A percentile compares a stretch with the other conserved stretches of the same genome.
Conservation (phyloP, 148 eudicot species). For the Fagopyrum tataricum region DNA sequence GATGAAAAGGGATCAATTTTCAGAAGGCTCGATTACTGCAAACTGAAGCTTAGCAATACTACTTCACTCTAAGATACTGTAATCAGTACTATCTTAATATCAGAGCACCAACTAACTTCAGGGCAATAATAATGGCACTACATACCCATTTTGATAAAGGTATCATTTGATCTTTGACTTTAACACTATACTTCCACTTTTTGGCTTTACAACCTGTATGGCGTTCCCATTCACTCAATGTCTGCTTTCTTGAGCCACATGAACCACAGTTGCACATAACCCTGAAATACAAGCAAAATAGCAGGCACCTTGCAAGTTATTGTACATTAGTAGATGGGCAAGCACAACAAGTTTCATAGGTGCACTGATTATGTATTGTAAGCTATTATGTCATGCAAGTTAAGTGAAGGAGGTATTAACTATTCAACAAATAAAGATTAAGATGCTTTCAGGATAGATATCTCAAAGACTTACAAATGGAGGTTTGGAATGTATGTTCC, state of each 20-base stretch:
- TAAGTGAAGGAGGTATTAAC: not conserved
- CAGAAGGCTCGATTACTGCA: constrained; percentile 3
- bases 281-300: constrained; percentile 31
- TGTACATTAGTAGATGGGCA: not conserved
- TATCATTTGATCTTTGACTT: constrained; percentile 62
- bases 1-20: constrained; percentile 4
- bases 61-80: not conserved
- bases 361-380: not conserved
- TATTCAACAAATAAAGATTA: not conserved
- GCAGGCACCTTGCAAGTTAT: not conserved
- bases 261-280: constrained; percentile 75
- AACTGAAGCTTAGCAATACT: constrained; percentile 1
- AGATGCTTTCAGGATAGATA: not conserved
- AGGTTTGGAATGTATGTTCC: constrained; percentile 61
- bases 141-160: constrained; percentile 81
- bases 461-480: constrained; percentile 55
- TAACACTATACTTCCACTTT: constrained; percentile 89
- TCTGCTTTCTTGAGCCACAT: constrained; percentile 61
- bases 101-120: not conserved
- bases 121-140: not conserved
- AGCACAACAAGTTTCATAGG: not conserved
- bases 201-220: constrained; percentile 93
- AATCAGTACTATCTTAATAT: not conserved
- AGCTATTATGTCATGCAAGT: not conserved
- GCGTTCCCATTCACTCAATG: constrained; percentile 80